Base-by-base conservation (phyloP, 495 filamentous ascomycete genomes). In the Bombardia bombarda region DNA sequence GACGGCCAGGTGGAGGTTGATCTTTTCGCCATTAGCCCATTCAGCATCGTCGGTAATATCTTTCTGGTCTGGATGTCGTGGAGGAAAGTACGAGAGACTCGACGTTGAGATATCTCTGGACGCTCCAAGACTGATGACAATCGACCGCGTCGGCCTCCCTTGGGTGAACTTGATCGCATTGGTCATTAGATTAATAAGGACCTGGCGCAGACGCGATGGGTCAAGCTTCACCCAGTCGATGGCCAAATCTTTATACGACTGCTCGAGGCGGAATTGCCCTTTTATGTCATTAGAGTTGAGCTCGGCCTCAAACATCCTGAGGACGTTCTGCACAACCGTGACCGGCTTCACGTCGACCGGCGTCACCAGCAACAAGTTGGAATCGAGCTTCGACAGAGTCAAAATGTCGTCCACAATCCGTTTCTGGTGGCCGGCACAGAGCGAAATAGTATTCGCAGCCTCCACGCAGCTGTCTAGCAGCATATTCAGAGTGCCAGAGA, bases 251-350 rank as follows among this genome's bases (percentile, higher is more conserved):
- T 65, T 53, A 43, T 84, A 87, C 0, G 80, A 79, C 26, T 77
- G 64, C 38, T 87, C 80, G 28, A 86, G 66, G 26, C 69, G 58
- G 48, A 90, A 84, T 22, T 80, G 68, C 57, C 87, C 75, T 21
- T 75, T 52, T 47, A 95, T 89, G n/a, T 74, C 72, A 23, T 84
- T 79, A 28, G 77, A 80, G 26, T 74, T 70, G 2, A 92, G 63
- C 52, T 92, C 85, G n/a, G 82, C 74, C 51, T 87, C 82, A 53
- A 90, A 90, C 74, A 95, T 90, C 55, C 81, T 84, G 20, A 90
- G 57, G 3, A 85, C 78, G 3, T 73, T 69, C 43, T 82, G 73
- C 2, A 89, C 74, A 16, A 89, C 77, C 18, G 64, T 60, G 38
- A 80, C 61, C 3, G 88, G 87, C 57, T 87, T 79, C 5, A 82